phyloP scores from a whole-genome alignment of 164 flowering plant genomes.

The Berberis thunbergii region DNA sequence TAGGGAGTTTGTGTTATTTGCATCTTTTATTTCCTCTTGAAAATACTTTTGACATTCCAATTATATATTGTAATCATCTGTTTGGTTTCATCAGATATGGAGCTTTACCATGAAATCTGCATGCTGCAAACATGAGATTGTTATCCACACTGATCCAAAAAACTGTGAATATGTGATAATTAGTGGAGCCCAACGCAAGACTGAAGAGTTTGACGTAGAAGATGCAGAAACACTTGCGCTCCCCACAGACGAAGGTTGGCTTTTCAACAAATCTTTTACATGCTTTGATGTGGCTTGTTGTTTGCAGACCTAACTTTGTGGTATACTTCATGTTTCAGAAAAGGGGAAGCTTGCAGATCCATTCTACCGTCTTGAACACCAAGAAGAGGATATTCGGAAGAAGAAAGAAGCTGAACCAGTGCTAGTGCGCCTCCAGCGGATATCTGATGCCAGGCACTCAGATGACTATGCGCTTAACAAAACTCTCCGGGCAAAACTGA shows the following conservation, averaged over 20 bases:
- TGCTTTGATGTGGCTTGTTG: background rate
- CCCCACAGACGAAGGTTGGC: constrained; percentile 81
- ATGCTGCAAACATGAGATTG: constrained; percentile 90
- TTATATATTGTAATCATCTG: background rate
- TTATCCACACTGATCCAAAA: constrained; percentile 94
- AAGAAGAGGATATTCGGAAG: constrained; percentile 78
- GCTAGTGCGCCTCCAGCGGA: constrained; percentile 81
- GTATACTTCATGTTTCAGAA: constrained; percentile 30
- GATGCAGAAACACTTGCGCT: constrained; percentile 89
- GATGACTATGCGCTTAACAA: constrained; percentile 84
- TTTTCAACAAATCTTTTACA: background rate
- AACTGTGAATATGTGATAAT: constrained; percentile 80
- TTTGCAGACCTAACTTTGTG: background rate
- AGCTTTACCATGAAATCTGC: constrained; percentile 95
- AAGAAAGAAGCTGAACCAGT: constrained; percentile 95
- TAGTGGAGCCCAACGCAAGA: constrained; percentile 76
- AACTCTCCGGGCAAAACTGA: constrained; percentile 63
- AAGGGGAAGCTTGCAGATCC: constrained; percentile 90
- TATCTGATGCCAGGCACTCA: constrained; percentile 69
- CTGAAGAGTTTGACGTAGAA: constrained; percentile 80
- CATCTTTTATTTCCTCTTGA: background rate
- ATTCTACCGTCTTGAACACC: constrained; percentile 95
- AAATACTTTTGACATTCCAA: background rate
- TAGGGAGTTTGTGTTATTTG: background rate
- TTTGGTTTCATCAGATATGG: constrained; percentile 64